Evolutionary conservation across 2,329 filamentous ascomycete genomes (phyloP).

Genomic region (Ascochyta rabiei): DNA sequence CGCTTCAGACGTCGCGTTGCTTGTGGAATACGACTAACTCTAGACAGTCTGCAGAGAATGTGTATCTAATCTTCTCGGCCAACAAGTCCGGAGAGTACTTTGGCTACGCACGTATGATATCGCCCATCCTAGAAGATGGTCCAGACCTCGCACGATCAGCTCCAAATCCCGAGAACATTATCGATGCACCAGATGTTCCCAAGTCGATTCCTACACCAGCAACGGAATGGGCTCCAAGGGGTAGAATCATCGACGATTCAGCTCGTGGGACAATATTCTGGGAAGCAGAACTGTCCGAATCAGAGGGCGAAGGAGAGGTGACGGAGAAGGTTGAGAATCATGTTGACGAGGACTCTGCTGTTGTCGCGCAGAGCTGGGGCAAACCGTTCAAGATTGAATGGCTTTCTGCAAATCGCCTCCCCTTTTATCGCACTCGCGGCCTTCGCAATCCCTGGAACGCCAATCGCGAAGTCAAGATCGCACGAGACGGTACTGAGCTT

Average conservation of each 20-base stretch:
- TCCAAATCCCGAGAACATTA: conserved; percentile 63
- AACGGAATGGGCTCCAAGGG: conserved; percentile 77
- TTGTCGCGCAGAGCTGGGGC: conserved; percentile 72
- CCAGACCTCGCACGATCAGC: conserved; percentile 54
- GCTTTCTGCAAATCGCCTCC: conserved; percentile 80
- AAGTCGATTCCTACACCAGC: conserved; percentile 81
- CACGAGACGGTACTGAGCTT: conserved; percentile 89
- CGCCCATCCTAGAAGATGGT: conserved; percentile 79
- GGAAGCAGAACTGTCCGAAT: conserved; percentile 75
- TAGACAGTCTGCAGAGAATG: conserved; percentile 73
- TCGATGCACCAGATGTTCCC: conserved; percentile 68
- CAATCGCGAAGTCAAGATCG: conserved; percentile 94
- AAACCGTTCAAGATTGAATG: conserved; percentile 92
- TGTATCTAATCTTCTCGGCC: conserved; percentile 92
- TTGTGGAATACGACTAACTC: conserved; percentile 20
- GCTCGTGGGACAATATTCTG: conserved; percentile 96
- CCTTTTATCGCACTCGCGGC: conserved; percentile 87
- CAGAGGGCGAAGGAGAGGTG: conserved; percentile 57
- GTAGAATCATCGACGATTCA: conserved; percentile 89
- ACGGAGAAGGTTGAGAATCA: conserved; percentile 40
- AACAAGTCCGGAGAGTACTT: conserved; percentile 98
- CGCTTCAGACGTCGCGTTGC: too few species aligned
- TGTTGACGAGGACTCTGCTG: conserved; percentile 49
- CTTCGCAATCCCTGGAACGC: conserved; percentile 94
- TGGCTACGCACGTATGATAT: conserved; percentile 90